Conservation (phyloP, 2,329 filamentous ascomycete genomes). For the Paramyrothecium sp. region DNA sequence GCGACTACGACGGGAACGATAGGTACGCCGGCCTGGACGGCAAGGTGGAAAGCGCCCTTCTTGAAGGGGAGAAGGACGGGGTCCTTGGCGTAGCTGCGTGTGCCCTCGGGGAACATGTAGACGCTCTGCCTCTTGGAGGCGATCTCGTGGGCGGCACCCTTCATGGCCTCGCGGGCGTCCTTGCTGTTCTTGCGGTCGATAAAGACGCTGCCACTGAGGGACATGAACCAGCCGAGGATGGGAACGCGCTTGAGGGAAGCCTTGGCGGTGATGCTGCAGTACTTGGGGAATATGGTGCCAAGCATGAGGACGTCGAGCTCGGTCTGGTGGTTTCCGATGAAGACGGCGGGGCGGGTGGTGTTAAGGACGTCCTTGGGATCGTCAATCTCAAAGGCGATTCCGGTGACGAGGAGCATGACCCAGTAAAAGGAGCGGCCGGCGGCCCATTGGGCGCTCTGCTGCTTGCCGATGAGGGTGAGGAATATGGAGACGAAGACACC, state of each 20-base stretch:
- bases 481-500: conserved; percentile 73
- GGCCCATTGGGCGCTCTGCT: conserved; percentile 82
- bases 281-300: conserved; percentile 82
- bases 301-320: conserved; percentile 94
- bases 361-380: conserved; percentile 63
- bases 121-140: conserved; percentile 69
- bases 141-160: conserved; percentile 80
- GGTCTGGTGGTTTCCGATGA: conserved; percentile 93
- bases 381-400: conserved; percentile 73
- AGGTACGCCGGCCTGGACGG: conserved; percentile 88
- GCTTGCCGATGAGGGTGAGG: conserved; percentile 69
- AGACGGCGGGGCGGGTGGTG: conserved; percentile 76
- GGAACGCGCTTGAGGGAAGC: conserved; percentile 75
- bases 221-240: conserved; percentile 93
- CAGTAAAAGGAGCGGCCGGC: conserved; percentile 77
- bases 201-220: conserved; percentile 85
- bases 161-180: conserved; percentile 82
- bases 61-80: conserved; percentile 92
- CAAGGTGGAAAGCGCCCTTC: conserved; percentile 96
- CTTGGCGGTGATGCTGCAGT: conserved; percentile 94
- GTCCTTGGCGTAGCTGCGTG: conserved; percentile 81
- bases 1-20: conserved; percentile 83
- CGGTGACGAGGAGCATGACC: conserved; percentile 71
- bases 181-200: conserved; percentile 87
- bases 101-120: conserved; percentile 90